Base-by-base conservation (phyloP, 2,329 filamentous ascomycete genomes). In the Tolypocladium capitatum region DNA sequence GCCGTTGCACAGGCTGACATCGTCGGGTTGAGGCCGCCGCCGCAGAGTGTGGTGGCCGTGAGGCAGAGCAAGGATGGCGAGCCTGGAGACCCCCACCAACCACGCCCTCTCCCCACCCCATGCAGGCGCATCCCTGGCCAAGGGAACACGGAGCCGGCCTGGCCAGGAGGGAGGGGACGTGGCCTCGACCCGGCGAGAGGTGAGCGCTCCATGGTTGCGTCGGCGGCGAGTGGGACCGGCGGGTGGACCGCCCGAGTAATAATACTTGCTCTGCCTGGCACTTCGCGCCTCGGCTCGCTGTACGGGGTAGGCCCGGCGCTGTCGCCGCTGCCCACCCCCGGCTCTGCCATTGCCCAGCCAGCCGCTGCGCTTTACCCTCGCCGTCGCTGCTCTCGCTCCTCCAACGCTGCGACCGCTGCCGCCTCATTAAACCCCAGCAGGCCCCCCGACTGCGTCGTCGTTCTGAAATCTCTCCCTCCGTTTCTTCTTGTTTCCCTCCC, bases 381-480 rank as follows among this genome's bases (percentile, higher is more conserved):
- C 30, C 11, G 21, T 24, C 36, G 36, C 36, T 40, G 36, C 31
- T 27, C 44, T 46, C 35, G 30, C 43, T 46, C 48, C 45, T 32
- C 56, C 48, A 48, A 52, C 53, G 55, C 57, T 55, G 54, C 56
- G 57, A 52, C 53, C 52, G 52, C 53, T 14, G 45, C 45, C 34
- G 38, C 16, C 45, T 61, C 60, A 63, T 63, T 62, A 63, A 62
- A 62, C 60, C 58, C 59, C 49, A 58, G 53, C 55, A 56, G 51
- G 55, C 48, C 57, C 59, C 60, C 56, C 56, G 55, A 43, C 49
- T 48, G 54, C 55, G 52, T 56, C 53, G 51, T 54, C 52, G 52
- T 54, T 56, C 53, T 51, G 57, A 57, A 57, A 59, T 61, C 58
- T 57, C 50, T 57, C 58, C 53, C 57, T 56, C 57, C 58, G 56